A percentile compares a stretch with the other conserved stretches of the same genome.
Evolutionary conservation across 441 rosid genomes (phyloP).

Genomic region (Manihot esculenta): DNA sequence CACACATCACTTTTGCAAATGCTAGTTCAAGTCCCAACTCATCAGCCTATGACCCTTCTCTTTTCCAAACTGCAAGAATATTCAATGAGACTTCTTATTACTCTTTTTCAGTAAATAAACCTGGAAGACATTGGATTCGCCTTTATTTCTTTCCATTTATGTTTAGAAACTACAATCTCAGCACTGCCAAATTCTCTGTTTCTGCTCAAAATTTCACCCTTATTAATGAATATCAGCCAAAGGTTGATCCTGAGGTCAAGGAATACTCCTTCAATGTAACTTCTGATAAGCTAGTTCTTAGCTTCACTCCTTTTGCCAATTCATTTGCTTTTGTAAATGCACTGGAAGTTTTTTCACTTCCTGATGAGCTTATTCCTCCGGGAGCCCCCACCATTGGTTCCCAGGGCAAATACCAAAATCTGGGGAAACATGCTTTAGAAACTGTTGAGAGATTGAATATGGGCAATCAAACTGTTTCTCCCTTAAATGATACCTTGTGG

Average conservation of each 20-base stretch:
- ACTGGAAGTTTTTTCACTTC: constrained; percentile 68
- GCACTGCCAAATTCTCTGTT: constrained; percentile 68
- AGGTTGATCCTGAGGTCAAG: constrained; percentile 33
- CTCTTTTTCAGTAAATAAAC: constrained; percentile 45
- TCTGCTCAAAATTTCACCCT: constrained; percentile 66
- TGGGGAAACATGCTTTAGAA: constrained; percentile 55
- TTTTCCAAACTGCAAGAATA: constrained; percentile 59
- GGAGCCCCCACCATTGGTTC: constrained; percentile 36
- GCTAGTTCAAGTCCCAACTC: constrained; percentile 32
- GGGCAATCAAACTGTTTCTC: constrained; percentile 62
- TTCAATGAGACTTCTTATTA: constrained; percentile 43
- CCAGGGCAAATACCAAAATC: constrained; percentile 24
- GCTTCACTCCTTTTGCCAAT: constrained; percentile 43
- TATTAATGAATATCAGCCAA: constrained; percentile 43
- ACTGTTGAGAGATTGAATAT: constrained; percentile 75
- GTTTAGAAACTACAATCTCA: constrained; percentile 40
- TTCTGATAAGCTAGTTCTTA: constrained; percentile 39
- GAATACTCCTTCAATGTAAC: constrained; percentile 62
- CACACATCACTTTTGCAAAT: constrained; percentile 24
- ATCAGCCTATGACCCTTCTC: constrained; percentile 37
- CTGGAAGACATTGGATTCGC: constrained; percentile 68
- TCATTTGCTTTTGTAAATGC: constrained; percentile 79
- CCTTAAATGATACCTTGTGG: constrained; percentile 65
- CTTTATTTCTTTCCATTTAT: constrained; percentile 67
- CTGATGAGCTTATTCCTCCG: constrained; percentile 52